phyloP scores from a whole-genome alignment of 805 yeast species.

The Debaryomyces hansenii region DNA sequence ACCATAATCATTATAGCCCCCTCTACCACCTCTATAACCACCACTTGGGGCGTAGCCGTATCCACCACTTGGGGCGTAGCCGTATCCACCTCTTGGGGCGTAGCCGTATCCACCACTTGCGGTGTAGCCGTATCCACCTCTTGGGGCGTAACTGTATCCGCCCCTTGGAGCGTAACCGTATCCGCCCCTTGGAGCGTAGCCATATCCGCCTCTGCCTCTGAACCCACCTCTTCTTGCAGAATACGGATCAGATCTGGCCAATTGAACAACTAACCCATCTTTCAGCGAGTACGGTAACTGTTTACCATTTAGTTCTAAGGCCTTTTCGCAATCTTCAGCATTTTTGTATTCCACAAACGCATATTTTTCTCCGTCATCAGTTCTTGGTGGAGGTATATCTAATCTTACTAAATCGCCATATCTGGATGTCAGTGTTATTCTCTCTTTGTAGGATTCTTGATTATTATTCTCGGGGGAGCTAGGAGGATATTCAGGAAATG shows the following conservation, averaged over 20 bases:
- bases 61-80: slow-evolving; percentile 13
- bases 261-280: slow-evolving; percentile 51
- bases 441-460: background rate
- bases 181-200: slow-evolving; percentile 23
- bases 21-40: slow-evolving; percentile 8
- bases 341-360: slow-evolving; percentile 63
- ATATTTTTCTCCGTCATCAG: slow-evolving; percentile 57
- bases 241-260: slow-evolving; percentile 57
- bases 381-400: slow-evolving; percentile 63
- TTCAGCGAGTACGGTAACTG: slow-evolving; percentile 52
- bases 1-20: slow-evolving; percentile 9
- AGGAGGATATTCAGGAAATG: slow-evolving; percentile 1
- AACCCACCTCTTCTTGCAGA: slow-evolving; percentile 33
- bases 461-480: background rate
- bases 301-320: slow-evolving; percentile 45
- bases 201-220: slow-evolving; percentile 32
- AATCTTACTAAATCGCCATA: slow-evolving; percentile 58
- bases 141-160: slow-evolving; percentile 22
- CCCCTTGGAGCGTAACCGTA: slow-evolving; percentile 23
- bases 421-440: slow-evolving; percentile 27
- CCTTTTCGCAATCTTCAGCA: slow-evolving; percentile 53
- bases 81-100: slow-evolving; percentile 6
- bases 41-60: slow-evolving; percentile 6
- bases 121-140: slow-evolving; percentile 27
- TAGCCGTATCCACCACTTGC: slow-evolving; percentile 14